phyloP scores from a whole-genome alignment of 164 flowering plant species.

The Pachysandra terminalis region DNA sequence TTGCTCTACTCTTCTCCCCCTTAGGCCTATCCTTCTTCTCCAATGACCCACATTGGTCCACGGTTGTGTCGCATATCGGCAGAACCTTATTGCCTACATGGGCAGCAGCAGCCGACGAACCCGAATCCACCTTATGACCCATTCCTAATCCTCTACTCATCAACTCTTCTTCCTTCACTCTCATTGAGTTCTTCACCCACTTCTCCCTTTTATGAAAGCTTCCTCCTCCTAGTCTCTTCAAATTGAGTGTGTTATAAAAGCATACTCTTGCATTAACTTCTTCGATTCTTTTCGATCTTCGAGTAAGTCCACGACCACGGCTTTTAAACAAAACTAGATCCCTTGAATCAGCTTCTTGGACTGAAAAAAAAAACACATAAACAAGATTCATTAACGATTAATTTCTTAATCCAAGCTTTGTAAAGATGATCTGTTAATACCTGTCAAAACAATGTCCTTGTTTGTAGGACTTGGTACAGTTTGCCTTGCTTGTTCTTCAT shows the following conservation, averaged over 20 bases:
- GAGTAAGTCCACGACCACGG: neutral
- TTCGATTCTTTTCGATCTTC: slow-evolving; percentile 11
- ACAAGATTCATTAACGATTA: neutral
- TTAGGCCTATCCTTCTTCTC: slow-evolving; percentile 35
- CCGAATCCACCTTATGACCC: slow-evolving; percentile 24
- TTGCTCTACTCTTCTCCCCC: slow-evolving; percentile 41
- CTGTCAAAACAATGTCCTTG: slow-evolving; percentile 15
- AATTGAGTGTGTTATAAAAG: slow-evolving; percentile 34
- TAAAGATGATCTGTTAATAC: too few relatives aligned
- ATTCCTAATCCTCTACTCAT: slow-evolving; percentile 21
- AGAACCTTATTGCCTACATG: slow-evolving; percentile 52
- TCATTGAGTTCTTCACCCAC: slow-evolving; percentile 16
- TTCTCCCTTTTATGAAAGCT: slow-evolving; percentile 17
- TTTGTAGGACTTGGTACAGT: slow-evolving; percentile 11
- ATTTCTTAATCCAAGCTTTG: neutral
- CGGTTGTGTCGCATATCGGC: slow-evolving; percentile 38
- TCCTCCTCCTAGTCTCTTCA: slow-evolving; percentile 33
- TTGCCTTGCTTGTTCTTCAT: slow-evolving; percentile 19
- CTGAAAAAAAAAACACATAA: neutral
- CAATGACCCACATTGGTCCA: slow-evolving; percentile 14
- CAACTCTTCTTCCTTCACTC: slow-evolving; percentile 35
- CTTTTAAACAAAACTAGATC: slow-evolving; percentile 17
- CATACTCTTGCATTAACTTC: slow-evolving; percentile 30
- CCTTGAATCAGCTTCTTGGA: slow-evolving; percentile 18
- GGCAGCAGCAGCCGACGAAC: too few relatives aligned